These are phyloP conservation scores for Candida ipomoeae DNA, from an alignment of 805 yeast species.

Conservation along the genomic window DNA sequence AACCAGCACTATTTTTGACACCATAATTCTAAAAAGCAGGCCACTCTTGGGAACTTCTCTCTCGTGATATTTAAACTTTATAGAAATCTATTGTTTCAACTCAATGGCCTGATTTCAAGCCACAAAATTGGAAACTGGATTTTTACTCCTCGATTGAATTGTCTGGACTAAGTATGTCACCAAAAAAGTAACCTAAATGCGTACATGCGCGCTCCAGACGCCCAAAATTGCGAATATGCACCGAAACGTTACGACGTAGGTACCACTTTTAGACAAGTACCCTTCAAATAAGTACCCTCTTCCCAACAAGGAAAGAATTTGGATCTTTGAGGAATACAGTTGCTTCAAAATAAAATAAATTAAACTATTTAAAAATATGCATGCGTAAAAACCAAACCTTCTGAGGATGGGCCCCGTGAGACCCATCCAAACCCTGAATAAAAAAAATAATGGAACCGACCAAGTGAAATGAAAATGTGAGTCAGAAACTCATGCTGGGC, in stretches of 20 bases:
- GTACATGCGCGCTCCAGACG: background rate
- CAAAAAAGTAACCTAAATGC: background rate
- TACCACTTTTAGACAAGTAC: background rate
- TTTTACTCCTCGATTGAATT: background rate
- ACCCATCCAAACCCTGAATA: conserved; percentile 2
- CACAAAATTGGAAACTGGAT: background rate
- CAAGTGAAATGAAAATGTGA: conserved; percentile 6
- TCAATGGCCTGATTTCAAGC: background rate
- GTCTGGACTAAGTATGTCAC: background rate
- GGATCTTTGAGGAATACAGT: background rate
- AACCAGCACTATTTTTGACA: background rate
- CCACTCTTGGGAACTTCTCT: background rate
- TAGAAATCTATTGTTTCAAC: background rate
- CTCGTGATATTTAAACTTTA: background rate
- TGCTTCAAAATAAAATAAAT: background rate
- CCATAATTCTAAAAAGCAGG: background rate
- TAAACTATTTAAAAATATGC: background rate
- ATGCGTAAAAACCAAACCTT: conserved; percentile 1
- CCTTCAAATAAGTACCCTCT: background rate
- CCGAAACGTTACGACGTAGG: background rate
- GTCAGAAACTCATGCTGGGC: background rate
- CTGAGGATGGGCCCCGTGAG: background rate
- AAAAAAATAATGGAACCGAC: conserved; percentile 2
- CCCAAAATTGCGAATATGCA: background rate
- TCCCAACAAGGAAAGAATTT: background rate